A percentile compares a stretch with the other conserved stretches of the same genome.
These are phyloP conservation scores for Hemisphaericaspora subhashii DNA, from an alignment of 1,139 yeast genomes.

Conservation along the genomic window DNA sequence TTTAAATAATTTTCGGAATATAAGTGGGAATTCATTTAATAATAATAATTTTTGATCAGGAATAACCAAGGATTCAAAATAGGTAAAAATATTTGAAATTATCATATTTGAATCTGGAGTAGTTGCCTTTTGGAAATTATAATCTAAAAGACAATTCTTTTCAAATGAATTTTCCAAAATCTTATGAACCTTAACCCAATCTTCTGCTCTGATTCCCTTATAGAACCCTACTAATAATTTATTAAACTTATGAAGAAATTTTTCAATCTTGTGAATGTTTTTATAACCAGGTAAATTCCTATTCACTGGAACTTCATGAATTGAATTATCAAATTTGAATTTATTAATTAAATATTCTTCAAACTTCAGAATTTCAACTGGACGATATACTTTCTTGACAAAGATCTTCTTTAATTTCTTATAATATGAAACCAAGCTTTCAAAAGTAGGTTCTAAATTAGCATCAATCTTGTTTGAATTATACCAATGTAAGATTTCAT, in stretches of 20 bases:
- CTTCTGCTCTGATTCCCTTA: conserved; percentile 59
- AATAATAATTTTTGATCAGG: conserved; percentile 46
- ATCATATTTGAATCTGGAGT: conserved; percentile 57
- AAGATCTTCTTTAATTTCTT: conserved; percentile 70
- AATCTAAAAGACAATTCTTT: conserved; percentile 57
- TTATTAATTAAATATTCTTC: conserved; percentile 40
- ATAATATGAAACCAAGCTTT: conserved; percentile 57
- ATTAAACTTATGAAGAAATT: conserved; percentile 66
- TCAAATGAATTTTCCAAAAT: conserved; percentile 65
- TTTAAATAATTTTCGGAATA: conserved; percentile 65
- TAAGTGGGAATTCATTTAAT: conserved; percentile 59
- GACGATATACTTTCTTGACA: conserved; percentile 79
- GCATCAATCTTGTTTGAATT: conserved; percentile 46
- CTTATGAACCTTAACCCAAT: conserved; percentile 81
- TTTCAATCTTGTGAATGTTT: conserved; percentile 48
- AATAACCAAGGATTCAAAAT: conserved; percentile 60
- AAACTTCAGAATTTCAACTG: conserved; percentile 45
- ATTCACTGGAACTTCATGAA: conserved; percentile 50
- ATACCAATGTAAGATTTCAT: conserved; percentile 75
- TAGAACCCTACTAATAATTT: conserved; percentile 60
- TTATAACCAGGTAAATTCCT: conserved; percentile 49
- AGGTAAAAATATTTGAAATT: conserved; percentile 68
- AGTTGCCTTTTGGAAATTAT: conserved; percentile 42
- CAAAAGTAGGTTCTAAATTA: conserved; percentile 43
- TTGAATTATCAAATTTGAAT: conserved; percentile 40